These are phyloP conservation scores for Mortierella sp. DNA, from an alignment of 371 early-diverging fungal species.

Conservation along the genomic window DNA sequence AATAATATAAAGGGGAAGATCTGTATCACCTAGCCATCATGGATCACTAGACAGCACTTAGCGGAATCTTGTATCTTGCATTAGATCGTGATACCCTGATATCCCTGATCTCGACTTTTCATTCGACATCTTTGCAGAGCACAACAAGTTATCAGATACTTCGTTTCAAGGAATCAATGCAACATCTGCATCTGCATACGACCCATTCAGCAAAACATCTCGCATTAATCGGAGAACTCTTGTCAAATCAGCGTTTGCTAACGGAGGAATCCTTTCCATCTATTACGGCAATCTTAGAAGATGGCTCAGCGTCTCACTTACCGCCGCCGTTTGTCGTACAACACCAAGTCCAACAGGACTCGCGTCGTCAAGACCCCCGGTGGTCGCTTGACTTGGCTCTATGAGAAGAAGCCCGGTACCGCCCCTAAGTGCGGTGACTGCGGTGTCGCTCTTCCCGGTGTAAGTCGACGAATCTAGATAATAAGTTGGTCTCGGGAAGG, in stretches of 20 bases:
- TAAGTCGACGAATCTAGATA: conserved; percentile 60
- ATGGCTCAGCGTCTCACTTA: conserved; percentile 97
- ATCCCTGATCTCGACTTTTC: not conserved
- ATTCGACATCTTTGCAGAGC: not conserved
- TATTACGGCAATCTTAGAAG: conserved; percentile 31
- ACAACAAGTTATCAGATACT: not conserved
- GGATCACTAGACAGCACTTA: not conserved
- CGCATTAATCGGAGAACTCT: not conserved
- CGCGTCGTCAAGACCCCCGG: conserved; percentile 98
- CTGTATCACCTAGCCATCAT: not conserved
- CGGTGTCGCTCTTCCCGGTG: conserved; percentile 90
- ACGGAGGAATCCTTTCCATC: conserved; percentile 3
- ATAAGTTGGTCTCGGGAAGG: not conserved
- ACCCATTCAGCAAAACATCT: not conserved
- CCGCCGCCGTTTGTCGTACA: conserved; percentile 98
- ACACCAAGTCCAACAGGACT: conserved; percentile 98
- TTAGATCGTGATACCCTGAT: not conserved
- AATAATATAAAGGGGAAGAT: not conserved
- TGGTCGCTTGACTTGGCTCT: conserved; percentile 92
- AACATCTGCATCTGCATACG: not conserved
- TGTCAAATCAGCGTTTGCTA: conserved; percentile 5
- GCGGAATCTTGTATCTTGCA: not conserved
- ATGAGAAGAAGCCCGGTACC: conserved; percentile 94
- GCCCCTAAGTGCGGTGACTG: conserved; percentile 98
- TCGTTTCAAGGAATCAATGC: not conserved